Percentiles rank a stretch among this genome's conserved stretches.
Conservation (phyloP, 2,329 filamentous ascomycete species). For the Ascochyta lentis region DNA sequence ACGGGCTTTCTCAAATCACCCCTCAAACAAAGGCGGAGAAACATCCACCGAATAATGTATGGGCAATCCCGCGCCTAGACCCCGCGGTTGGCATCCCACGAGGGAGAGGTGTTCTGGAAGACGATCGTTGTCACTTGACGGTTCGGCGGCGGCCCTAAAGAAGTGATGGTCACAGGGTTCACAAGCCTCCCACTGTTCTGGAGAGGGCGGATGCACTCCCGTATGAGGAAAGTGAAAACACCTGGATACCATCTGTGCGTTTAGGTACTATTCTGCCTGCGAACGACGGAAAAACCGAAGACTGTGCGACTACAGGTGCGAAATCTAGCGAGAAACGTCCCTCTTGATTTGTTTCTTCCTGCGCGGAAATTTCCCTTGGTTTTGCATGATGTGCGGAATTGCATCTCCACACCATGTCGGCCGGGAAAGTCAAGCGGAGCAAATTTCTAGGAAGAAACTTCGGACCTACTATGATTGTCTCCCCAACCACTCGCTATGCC, state of each 20-base stretch:
- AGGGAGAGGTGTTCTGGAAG: constrained; percentile 16
- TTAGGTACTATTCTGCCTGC: background rate
- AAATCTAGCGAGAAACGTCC: background rate
- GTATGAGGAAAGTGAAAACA: constrained; percentile 11
- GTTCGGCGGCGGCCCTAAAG: constrained; percentile 3
- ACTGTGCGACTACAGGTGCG: background rate
- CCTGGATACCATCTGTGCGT: background rate
- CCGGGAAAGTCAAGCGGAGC: constrained; percentile 16
- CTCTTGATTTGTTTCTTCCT: background rate
- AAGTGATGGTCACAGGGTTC: constrained; percentile 17
- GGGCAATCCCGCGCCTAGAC: constrained; percentile 17
- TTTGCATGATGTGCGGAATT: constrained; percentile 6
- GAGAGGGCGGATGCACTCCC: constrained; percentile 7
- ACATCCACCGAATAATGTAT: constrained; percentile 7
- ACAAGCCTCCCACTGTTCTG: constrained; percentile 10
- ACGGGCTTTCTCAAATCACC: constrained; percentile 12
- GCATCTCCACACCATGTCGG: constrained; percentile 13
- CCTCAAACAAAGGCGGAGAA: constrained; percentile 13
- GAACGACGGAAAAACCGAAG: background rate
- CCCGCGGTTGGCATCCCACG: constrained; percentile 13
- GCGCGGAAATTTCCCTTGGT: background rate
- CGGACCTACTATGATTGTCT: background rate
- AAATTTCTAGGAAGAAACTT: constrained; percentile 13
- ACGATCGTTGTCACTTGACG: constrained; percentile 8
- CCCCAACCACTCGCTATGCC: constrained; percentile 5